Conservation (phyloP, 2,329 filamentous ascomycete genomes). For the Macrophomina pseudophaseolina region DNA sequence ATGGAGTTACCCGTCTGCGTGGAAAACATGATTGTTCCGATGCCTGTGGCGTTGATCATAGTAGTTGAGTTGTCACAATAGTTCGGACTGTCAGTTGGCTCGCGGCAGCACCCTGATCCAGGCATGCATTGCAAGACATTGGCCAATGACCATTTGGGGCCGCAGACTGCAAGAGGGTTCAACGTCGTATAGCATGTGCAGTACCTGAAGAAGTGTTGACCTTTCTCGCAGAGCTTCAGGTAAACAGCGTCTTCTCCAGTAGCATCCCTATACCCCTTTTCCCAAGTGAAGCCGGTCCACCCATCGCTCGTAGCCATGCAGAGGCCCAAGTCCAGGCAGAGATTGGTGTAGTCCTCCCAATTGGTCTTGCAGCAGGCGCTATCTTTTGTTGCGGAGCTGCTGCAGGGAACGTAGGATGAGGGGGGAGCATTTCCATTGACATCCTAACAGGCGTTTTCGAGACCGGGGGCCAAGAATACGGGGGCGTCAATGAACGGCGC, state of each 20-base stretch:
- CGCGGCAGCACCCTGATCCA: background rate
- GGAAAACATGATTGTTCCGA: background rate
- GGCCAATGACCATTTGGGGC: background rate
- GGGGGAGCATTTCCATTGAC: background rate
- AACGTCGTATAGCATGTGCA: background rate
- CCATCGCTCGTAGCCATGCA: background rate
- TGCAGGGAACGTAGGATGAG: background rate
- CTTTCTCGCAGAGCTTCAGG: background rate
- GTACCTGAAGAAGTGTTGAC: background rate
- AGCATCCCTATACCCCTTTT: background rate
- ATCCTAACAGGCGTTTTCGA: background rate
- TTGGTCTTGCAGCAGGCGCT: constrained; percentile 1
- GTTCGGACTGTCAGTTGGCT: background rate
- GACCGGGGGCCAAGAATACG: background rate
- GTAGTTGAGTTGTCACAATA: background rate
- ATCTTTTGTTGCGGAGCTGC: background rate
- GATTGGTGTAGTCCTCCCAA: background rate
- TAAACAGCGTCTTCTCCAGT: background rate
- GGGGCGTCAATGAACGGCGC: no score
- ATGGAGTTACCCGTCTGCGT: background rate
- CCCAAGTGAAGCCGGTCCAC: background rate
- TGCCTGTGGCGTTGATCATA: background rate
- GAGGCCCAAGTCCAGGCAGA: background rate
- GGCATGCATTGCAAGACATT: background rate
- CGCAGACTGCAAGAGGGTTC: background rate